phyloP scores from a whole-genome alignment of 2,329 filamentous ascomycete genomes.

The Fusarium sp. region DNA sequence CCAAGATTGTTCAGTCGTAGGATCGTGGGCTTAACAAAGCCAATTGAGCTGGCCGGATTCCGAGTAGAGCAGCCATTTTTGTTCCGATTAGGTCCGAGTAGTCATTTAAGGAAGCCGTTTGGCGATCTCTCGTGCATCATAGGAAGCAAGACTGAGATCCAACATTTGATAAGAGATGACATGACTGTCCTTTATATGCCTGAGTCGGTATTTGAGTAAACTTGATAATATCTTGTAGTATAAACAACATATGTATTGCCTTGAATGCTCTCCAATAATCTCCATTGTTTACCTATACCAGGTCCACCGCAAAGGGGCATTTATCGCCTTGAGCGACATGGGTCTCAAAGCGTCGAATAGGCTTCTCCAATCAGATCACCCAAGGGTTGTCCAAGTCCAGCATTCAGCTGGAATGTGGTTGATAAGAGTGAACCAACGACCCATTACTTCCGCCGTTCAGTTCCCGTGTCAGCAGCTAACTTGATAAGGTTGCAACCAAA shows the following conservation, averaged over 20 bases:
- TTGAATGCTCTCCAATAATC: not conserved
- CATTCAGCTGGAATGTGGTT: not conserved
- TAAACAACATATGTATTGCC: not conserved
- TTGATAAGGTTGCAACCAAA: not conserved
- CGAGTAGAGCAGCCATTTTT: not conserved
- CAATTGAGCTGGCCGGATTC: not conserved
- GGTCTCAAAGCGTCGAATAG: not conserved
- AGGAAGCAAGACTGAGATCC: not conserved
- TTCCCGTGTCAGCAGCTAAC: not conserved
- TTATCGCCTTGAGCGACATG: not conserved
- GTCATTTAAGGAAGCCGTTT: not conserved
- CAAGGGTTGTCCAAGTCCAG: not conserved
- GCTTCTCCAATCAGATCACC: not conserved
- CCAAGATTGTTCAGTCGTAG: conserved; percentile 4
- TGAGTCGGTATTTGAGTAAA: not conserved
- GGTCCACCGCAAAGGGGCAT: not conserved
- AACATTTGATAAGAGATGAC: not conserved
- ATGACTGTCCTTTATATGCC: not conserved
- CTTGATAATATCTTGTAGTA: not conserved
- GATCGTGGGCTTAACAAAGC: not conserved
- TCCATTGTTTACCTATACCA: not conserved
- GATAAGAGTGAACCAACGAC: not conserved
- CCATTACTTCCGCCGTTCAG: not conserved
- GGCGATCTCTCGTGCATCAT: not conserved
- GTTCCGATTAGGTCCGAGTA: not conserved